A percentile compares a stretch with the other conserved stretches of the same genome.
Evolutionary conservation across 2,329 filamentous ascomycete species (phyloP).

Genomic region (Colletotrichum tabaci): DNA sequence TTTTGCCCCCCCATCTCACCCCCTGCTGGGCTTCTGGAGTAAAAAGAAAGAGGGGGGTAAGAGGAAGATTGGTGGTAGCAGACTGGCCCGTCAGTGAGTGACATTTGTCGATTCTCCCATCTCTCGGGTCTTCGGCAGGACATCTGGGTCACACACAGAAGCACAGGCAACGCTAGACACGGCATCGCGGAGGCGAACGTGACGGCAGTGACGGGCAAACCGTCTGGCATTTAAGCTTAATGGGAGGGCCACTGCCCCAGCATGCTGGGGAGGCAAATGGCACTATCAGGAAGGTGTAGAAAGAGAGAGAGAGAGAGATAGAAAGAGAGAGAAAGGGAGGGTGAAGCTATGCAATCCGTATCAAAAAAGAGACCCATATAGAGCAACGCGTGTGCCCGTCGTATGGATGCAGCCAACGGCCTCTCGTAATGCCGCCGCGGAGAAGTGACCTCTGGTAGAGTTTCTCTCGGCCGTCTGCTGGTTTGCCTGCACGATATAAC

Average conservation of each 20-base stretch:
- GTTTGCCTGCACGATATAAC: not conserved
- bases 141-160: constrained; percentile 25
- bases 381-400: not conserved
- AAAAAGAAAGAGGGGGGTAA: not conserved
- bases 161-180: constrained; percentile 23
- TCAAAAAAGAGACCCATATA: not conserved
- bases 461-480: constrained; percentile 16
- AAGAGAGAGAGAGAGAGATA: too few species aligned
- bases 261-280: not conserved
- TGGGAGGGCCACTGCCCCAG: constrained; percentile 13
- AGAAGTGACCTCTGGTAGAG: constrained; percentile 5
- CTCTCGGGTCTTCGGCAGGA: constrained; percentile 37
- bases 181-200: constrained; percentile 23
- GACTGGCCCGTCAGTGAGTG: constrained; percentile 7
- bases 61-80: constrained; percentile 11
- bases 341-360: too few species aligned
- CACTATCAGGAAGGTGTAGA: too few species aligned
- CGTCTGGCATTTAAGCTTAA: constrained; percentile 40
- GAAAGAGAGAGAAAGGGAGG: too few species aligned
- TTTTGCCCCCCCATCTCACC: too few species aligned
- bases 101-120: constrained; percentile 15
- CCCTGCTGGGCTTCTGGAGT: not conserved
- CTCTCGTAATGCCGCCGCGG: constrained; percentile 10
- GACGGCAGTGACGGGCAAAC: constrained; percentile 9
- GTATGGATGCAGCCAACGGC: not conserved